Base-by-base conservation (phyloP, 768 basidiomycete genomes). In the Porphyrellus cyaneotinctus region DNA sequence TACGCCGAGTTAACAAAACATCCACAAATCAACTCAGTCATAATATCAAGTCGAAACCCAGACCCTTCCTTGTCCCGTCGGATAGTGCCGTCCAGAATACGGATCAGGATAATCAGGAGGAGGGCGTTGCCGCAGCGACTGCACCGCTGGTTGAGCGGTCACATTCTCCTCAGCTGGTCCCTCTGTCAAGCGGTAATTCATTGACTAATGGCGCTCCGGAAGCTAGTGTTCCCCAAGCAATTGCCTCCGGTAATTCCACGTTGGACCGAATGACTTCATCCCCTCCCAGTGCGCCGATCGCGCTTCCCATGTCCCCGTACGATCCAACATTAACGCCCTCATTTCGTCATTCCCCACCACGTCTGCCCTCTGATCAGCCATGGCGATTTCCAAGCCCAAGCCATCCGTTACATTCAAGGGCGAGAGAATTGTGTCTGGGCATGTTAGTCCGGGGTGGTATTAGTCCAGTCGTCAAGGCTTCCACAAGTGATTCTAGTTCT, bases 321-420 rank as follows among this genome's bases (percentile, higher is more conserved):
- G 79, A 91, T 63, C 88, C 88, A 32, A 75, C 81, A 14, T 72
- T 79, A 31, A 88, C 88, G 1, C 88, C 88, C 1, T 79, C 87
- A 5, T 90, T 90, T 67, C 81, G 85, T 35, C 87, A 90, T 67
- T 88, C 86, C 11, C 85, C 87, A 17, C 79, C 84, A 1, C 84
- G 81, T 11, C 79, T 85, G 22, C 86, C 87, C 7, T 87, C 84
- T 17, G 84, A 88, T 59, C 88, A 89, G 54, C 88, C 88, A 3
- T 91, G 88, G 88, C 81, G 86, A 33, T 88, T 83, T 63, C 82
- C 85, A 9, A 90, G 87, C 60, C 87, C 87, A 12, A 87, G 84
- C 51, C 87, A 91, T 61, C 87, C 87, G 2, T 69, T 89, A 37
- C 84, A 88, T 66, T 83, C 81, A 17, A 76, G 70, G 35, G 76